Conservation (phyloP, 2,329 filamentous ascomycete species). For the Penicillium italicum region DNA sequence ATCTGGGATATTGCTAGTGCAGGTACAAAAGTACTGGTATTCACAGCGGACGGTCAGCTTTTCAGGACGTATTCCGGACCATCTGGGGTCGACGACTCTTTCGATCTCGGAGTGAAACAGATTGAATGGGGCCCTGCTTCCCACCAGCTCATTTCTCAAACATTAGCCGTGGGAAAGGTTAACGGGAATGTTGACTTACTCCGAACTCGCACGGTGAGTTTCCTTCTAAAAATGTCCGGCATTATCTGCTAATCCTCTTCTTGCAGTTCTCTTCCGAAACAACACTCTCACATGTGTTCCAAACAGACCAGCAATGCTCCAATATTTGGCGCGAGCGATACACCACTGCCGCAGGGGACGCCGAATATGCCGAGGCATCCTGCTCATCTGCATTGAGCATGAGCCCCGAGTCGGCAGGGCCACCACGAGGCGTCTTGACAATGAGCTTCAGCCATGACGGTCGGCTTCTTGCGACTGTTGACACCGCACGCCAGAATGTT, state of each 20-base stretch:
- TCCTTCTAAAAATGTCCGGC: neutral
- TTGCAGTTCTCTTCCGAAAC: constrained; percentile 33
- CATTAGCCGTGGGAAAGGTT: constrained; percentile 50
- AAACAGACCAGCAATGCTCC: constrained; percentile 29
- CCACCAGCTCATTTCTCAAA: constrained; percentile 30
- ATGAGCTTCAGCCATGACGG: constrained; percentile 42
- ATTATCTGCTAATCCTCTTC: constrained; percentile 1
- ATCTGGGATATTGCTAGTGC: constrained; percentile 54
- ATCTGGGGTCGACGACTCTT: constrained; percentile 34
- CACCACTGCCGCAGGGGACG: constrained; percentile 26
- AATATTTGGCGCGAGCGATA: constrained; percentile 37
- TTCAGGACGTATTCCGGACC: constrained; percentile 52
- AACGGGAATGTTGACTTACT: constrained; percentile 51
- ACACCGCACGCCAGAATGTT: constrained; percentile 42
- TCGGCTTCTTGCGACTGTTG: constrained; percentile 37
- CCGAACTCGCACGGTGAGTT: constrained; percentile 41
- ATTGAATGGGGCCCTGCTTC: constrained; percentile 52
- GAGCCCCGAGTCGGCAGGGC: constrained; percentile 28
- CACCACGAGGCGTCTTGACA: constrained; percentile 36
- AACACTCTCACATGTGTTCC: constrained; percentile 35
- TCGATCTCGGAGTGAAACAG: constrained; percentile 50
- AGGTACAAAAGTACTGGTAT: constrained; percentile 52
- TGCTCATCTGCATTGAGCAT: constrained; percentile 36
- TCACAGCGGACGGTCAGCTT: constrained; percentile 57
- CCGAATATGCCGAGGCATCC: constrained; percentile 39